These are phyloP conservation scores for Malus hybrid DNA, from an alignment of 331 rosid species.

Conservation along the genomic window DNA sequence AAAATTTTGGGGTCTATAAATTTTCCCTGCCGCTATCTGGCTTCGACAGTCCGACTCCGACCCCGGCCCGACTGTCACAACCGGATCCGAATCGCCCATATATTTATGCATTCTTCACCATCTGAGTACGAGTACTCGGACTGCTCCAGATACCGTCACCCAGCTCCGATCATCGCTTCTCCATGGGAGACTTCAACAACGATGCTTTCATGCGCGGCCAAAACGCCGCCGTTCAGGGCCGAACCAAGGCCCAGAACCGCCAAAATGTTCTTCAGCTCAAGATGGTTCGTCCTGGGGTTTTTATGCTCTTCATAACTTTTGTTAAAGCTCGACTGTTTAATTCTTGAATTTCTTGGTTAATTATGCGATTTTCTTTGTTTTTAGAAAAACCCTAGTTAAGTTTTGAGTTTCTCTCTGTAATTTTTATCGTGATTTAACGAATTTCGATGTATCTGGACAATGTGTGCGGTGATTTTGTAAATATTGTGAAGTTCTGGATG, in stretches of 20 bases:
- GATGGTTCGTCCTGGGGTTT: slow-evolving; percentile 37
- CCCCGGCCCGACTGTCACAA: slow-evolving; percentile 5
- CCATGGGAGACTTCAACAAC: slow-evolving; percentile 58
- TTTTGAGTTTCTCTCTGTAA: background rate
- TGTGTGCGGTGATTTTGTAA: background rate
- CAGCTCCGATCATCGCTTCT: slow-evolving; percentile 12
- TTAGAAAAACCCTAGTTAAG: background rate
- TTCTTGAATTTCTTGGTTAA: background rate
- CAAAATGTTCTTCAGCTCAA: slow-evolving; percentile 97
- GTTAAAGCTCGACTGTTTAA: background rate
- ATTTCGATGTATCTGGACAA: background rate
- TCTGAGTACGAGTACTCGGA: slow-evolving; percentile 1
- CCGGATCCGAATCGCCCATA: slow-evolving; percentile 22
- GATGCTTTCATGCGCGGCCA: slow-evolving; percentile 88
- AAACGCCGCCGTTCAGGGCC: slow-evolving; percentile 99
- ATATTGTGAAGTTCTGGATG: background rate
- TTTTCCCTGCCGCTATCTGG: slow-evolving; percentile 13
- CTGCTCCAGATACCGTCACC: slow-evolving; percentile 6
- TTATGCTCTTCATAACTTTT: background rate
- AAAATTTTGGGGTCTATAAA: background rate
- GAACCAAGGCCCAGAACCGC: slow-evolving; percentile 95
- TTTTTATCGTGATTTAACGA: background rate
- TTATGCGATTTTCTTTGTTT: background rate
- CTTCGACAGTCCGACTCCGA: background rate
- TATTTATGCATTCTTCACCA: background rate